Percentiles rank a stretch among this genome's conserved stretches.
These are phyloP conservation scores for Tubosaeta sp. DNA, from an alignment of 768 basidiomycete species.

Conservation along the genomic window DNA sequence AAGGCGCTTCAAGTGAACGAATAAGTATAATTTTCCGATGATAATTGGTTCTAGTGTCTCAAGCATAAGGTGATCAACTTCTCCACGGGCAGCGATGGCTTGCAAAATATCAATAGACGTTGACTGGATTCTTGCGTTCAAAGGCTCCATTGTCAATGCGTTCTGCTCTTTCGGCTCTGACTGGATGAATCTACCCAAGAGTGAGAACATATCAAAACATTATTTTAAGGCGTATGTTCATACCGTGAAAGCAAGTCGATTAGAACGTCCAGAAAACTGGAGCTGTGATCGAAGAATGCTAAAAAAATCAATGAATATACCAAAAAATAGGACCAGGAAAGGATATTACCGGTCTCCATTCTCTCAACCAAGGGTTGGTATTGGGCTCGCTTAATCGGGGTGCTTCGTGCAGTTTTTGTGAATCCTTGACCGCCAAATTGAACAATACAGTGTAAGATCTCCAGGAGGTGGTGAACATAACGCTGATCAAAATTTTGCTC, in stretches of 20 bases:
- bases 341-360: slow-evolving; percentile 51
- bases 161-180: slow-evolving; percentile 63
- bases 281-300: slow-evolving; percentile 45
- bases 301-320: slow-evolving; percentile 6
- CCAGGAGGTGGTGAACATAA: slow-evolving; percentile 67
- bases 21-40: slow-evolving; percentile 70
- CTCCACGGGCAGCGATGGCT: slow-evolving; percentile 74
- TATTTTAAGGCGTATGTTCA: slow-evolving; percentile 39
- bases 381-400: slow-evolving; percentile 59
- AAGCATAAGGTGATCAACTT: slow-evolving; percentile 57
- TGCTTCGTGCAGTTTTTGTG: slow-evolving; percentile 64
- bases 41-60: slow-evolving; percentile 67
- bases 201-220: background rate
- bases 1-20: slow-evolving; percentile 62
- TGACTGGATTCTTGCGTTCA: slow-evolving; percentile 67
- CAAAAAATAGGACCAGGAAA: background rate
- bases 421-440: slow-evolving; percentile 91
- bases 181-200: slow-evolving; percentile 56
- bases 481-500: slow-evolving; percentile 75
- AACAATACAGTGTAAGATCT: slow-evolving; percentile 70
- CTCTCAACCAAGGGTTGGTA: slow-evolving; percentile 60
- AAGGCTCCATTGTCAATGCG: slow-evolving; percentile 49
- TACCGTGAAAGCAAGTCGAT: slow-evolving; percentile 73
- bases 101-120: slow-evolving; percentile 80
- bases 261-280: slow-evolving; percentile 73